Conservation (phyloP, 129 eudicot genomes). For the Saposhnikovia divaricata region DNA sequence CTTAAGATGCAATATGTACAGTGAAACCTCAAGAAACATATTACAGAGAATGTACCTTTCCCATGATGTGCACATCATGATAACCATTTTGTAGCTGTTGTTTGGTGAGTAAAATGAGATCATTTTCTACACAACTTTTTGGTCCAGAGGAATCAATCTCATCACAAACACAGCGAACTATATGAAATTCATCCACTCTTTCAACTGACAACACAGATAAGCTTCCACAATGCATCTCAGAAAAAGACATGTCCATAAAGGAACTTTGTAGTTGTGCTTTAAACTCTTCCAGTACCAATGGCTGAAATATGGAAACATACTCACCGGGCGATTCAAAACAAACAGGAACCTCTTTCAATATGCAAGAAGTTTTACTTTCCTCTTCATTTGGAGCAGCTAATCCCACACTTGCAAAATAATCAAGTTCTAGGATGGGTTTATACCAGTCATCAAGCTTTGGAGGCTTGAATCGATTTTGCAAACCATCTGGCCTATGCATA, state of each 20-base stretch:
- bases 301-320: slow-evolving; percentile 75
- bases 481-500: slow-evolving; percentile 28
- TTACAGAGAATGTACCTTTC: slow-evolving; percentile 48
- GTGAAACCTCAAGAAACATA: not conserved
- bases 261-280: slow-evolving; percentile 82
- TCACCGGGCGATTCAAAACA: slow-evolving; percentile 66
- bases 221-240: slow-evolving; percentile 69
- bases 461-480: slow-evolving; percentile 59
- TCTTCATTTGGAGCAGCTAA: slow-evolving; percentile 40
- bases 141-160: slow-evolving; percentile 41
- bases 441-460: slow-evolving; percentile 86
- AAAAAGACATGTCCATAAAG: slow-evolving; percentile 57
- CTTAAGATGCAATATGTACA: not conserved
- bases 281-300: slow-evolving; percentile 85
- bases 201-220: slow-evolving; percentile 90
- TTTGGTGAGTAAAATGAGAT: slow-evolving; percentile 73
- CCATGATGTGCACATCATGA: slow-evolving; percentile 70
- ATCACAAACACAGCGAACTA: slow-evolving; percentile 85
- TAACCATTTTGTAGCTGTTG: slow-evolving; percentile 47
- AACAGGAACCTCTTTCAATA: slow-evolving; percentile 77
- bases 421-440: slow-evolving; percentile 72
- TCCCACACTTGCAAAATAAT: slow-evolving; percentile 72
- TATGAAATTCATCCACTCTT: slow-evolving; percentile 87
- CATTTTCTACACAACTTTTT: slow-evolving; percentile 57
- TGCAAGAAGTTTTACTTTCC: slow-evolving; percentile 25